Percentiles rank a stretch among this genome's conserved stretches.
phyloP scores from a whole-genome alignment of 2,329 filamentous ascomycete species.

The Acrocalymma vagum region DNA sequence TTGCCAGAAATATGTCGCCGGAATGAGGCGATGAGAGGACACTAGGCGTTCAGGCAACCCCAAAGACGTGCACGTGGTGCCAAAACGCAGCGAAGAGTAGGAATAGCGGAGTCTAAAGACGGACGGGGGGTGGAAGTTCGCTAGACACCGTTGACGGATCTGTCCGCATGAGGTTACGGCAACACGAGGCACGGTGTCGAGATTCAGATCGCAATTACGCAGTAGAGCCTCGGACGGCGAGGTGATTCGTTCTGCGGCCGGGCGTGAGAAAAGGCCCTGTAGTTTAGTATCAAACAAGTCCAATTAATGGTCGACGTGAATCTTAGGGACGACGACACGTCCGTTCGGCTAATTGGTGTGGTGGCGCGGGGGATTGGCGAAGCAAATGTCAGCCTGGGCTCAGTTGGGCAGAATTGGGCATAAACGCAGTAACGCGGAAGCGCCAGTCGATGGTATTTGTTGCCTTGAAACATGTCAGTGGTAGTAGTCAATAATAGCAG shows the following conservation, averaged over 20 bases:
- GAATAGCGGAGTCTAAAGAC: slow-evolving; percentile 1
- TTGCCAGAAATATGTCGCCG: slow-evolving; percentile 1
- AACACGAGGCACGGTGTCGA: slow-evolving; percentile 14
- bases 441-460: no score
- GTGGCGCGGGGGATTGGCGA: slow-evolving; percentile 33
- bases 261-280: background rate
- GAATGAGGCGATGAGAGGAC: background rate
- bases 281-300: slow-evolving; percentile 4
- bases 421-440: no score
- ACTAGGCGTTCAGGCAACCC: slow-evolving; percentile 6
- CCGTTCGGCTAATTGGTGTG: slow-evolving; percentile 12
- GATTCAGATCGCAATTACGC: slow-evolving; percentile 1
- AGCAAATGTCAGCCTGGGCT: slow-evolving; percentile 21
- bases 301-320: slow-evolving; percentile 10
- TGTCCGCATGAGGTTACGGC: slow-evolving; percentile 6
- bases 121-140: slow-evolving; percentile 17
- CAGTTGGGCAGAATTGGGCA: slow-evolving; percentile 24
- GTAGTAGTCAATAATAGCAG: no score
- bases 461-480: no score
- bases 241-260: slow-evolving; percentile 8
- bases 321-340: slow-evolving; percentile 22
- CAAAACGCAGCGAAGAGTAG: background rate
- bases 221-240: background rate
- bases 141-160: background rate
- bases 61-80: background rate